phyloP scores from a whole-genome alignment of 331 rosid genomes.

The Stylosanthes scabra region DNA sequence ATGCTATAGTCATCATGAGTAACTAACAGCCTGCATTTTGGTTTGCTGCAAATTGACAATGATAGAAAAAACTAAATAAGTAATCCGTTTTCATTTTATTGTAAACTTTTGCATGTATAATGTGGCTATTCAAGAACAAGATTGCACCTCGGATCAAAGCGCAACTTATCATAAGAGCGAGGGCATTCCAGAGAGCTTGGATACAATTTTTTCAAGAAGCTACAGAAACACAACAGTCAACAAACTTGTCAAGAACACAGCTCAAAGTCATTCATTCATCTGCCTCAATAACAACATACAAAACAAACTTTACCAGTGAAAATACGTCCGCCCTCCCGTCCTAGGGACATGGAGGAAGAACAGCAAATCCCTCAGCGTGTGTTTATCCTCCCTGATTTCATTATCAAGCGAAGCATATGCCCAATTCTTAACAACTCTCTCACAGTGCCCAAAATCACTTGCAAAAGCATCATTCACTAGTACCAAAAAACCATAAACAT shows the following conservation, averaged over 20 bases:
- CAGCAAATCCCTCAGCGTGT: conserved; percentile 74
- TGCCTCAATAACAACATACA: neutral
- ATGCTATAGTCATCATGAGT: conserved; percentile 97
- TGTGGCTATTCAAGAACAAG: conserved; percentile 30
- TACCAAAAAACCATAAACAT: conserved; percentile 31
- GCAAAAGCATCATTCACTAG: conserved; percentile 53
- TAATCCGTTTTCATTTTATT: neutral
- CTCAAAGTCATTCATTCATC: neutral
- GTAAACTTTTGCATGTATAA: neutral
- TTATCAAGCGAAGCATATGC: conserved; percentile 64
- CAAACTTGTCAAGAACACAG: neutral
- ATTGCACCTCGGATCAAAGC: conserved; percentile 88
- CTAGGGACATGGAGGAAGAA: conserved; percentile 96
- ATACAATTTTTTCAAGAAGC: conserved; percentile 88
- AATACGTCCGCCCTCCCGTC: conserved; percentile 96
- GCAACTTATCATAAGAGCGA: conserved; percentile 93
- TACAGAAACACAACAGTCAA: conserved; percentile 45
- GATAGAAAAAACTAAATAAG: conserved; percentile 34
- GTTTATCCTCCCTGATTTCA: conserved; percentile 68
- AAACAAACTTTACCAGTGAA: conserved; percentile 65
- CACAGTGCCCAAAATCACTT: conserved; percentile 62
- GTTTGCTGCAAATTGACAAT: conserved; percentile 61
- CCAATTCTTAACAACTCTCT: conserved; percentile 81
- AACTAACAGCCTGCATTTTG: conserved; percentile 80
- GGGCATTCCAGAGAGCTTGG: conserved; percentile 85